Evolutionary conservation across 1,284 basidiomycete species (phyloP).

Genomic region (Irpex sp.): DNA sequence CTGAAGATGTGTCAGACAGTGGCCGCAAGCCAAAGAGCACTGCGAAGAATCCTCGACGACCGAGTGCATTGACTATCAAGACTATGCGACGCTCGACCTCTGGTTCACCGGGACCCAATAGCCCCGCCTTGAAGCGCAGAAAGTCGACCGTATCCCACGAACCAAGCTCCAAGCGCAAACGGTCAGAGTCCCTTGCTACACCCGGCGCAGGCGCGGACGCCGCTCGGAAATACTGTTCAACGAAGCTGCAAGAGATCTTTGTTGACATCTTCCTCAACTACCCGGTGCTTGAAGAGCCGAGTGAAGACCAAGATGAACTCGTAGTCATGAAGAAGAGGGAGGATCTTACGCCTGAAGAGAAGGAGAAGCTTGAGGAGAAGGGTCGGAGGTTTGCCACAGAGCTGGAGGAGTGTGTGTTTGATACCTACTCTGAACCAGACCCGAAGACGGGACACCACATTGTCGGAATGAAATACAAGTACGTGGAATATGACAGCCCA

Average conservation of each 20-base stretch:
- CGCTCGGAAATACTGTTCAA: constrained; percentile 70
- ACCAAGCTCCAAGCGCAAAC: constrained; percentile 38
- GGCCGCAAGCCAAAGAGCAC: constrained; percentile 16
- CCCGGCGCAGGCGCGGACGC: constrained; percentile 45
- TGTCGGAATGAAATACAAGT: constrained; percentile 80
- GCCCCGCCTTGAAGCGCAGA: constrained; percentile 38
- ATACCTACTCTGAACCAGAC: constrained; percentile 72
- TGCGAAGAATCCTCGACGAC: constrained; percentile 16
- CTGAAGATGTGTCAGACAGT: constrained; percentile 37
- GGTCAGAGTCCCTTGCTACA: constrained; percentile 21
- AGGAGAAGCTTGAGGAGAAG: constrained; percentile 43
- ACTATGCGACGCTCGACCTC: constrained; percentile 14
- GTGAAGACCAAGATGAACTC: constrained; percentile 30
- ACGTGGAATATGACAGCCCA: constrained; percentile 26
- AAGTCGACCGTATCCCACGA: constrained; percentile 28
- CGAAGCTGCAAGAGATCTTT: constrained; percentile 68
- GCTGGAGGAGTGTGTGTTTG: constrained; percentile 69
- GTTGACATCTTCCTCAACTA: constrained; percentile 65
- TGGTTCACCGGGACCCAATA: constrained; percentile 18
- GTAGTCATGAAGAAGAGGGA: constrained; percentile 23
- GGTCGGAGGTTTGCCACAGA: constrained; percentile 61
- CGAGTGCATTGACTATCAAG: constrained; percentile 14
- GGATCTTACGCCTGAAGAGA: constrained; percentile 56
- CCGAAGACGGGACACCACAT: constrained; percentile 58
- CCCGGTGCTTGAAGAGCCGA: constrained; percentile 44